Percentiles rank a stretch among this genome's conserved stretches.
phyloP scores from a whole-genome alignment of 2,329 filamentous ascomycete genomes.

The Xylariales sp. region DNA sequence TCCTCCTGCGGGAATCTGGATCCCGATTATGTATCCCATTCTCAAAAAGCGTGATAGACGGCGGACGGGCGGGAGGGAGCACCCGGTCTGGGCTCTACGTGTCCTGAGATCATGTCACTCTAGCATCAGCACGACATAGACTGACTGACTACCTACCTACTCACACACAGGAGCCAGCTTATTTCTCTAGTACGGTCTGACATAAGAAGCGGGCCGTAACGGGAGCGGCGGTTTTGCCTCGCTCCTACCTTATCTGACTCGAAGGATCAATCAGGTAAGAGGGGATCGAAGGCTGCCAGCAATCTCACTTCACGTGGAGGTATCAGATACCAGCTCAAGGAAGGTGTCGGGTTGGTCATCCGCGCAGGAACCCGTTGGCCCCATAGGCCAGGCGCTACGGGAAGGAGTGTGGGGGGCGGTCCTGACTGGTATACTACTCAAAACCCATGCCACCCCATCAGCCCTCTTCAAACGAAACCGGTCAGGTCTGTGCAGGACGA shows the following conservation, averaged over 20 bases:
- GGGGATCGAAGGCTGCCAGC: too few relatives aligned
- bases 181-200: neutral
- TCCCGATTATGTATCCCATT: neutral
- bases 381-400: constrained; percentile 22
- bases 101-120: too few relatives aligned
- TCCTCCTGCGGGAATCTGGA: constrained; percentile 1
- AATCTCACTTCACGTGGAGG: too few relatives aligned
- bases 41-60: constrained; percentile 1
- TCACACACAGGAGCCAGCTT: too few relatives aligned
- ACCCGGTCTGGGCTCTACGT: neutral
- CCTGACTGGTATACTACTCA: neutral
- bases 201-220: constrained; percentile 3
- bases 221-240: neutral
- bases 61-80: constrained; percentile 4
- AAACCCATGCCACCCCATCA: neutral
- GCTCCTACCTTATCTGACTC: too few relatives aligned
- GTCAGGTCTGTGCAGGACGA: too few relatives aligned
- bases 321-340: too few relatives aligned
- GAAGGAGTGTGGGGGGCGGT: constrained; percentile 1
- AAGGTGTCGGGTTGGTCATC: constrained; percentile 26
- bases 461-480: too few relatives aligned
- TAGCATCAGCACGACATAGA: too few relatives aligned
- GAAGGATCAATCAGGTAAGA: too few relatives aligned
- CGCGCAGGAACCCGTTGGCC: constrained; percentile 30
- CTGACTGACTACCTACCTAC: too few relatives aligned